Evolutionary conservation across 1,139 yeast species (phyloP).

Genomic region (Nakaseomyces sp.): DNA sequence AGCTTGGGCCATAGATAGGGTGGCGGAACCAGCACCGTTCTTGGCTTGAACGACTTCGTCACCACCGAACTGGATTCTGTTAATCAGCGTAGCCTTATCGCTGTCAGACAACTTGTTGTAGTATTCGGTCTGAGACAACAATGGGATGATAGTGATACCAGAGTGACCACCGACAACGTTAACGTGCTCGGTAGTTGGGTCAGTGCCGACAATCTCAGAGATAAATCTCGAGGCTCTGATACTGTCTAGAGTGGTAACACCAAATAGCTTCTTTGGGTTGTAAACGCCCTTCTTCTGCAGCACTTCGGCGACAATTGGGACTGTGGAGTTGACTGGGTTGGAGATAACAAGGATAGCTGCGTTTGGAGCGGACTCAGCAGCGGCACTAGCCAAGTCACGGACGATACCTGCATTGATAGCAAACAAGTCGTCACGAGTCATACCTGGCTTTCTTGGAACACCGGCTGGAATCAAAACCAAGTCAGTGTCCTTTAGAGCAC

Average conservation of each 20-base stretch:
- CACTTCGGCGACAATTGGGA: constrained; percentile 95
- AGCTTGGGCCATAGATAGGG: constrained; percentile 97
- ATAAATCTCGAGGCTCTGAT: constrained; percentile 91
- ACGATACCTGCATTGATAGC: constrained; percentile 96
- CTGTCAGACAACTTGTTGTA: constrained; percentile 45
- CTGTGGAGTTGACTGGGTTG: constrained; percentile 97
- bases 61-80: constrained; percentile 98
- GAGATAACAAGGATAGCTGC: constrained; percentile 85
- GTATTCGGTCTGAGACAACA: constrained; percentile 64
- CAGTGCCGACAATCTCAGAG: constrained; percentile 42
- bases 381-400: constrained; percentile 81
- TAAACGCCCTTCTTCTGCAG: constrained; percentile 77
- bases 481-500: constrained; percentile 72
- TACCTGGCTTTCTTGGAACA: constrained; percentile 99
- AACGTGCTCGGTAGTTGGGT: constrained; percentile 66
- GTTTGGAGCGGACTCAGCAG: constrained; percentile 78
- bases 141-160: constrained; percentile 95
- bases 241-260: constrained; percentile 94
- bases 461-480: constrained; percentile 96
- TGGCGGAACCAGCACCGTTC: constrained; percentile 98
- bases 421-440: constrained; percentile 97
- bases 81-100: constrained; percentile 59
- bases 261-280: constrained; percentile 87
- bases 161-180: constrained; percentile 97
- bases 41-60: constrained; percentile 98